Evolutionary conservation across 352 stramenopile species (phyloP).

Genomic region (Globisporangium acanthophoron): DNA sequence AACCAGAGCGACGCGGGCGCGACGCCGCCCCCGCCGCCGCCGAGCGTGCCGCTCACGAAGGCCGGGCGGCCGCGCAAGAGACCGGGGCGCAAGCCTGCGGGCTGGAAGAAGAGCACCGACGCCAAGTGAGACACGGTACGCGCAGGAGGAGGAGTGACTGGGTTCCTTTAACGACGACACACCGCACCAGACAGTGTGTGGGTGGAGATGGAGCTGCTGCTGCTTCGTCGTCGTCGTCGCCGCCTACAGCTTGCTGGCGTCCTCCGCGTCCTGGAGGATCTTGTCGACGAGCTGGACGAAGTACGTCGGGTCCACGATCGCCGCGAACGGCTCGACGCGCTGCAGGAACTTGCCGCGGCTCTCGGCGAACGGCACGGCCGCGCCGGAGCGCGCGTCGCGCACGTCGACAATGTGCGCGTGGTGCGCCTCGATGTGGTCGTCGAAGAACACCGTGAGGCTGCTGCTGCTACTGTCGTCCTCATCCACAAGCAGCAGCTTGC

Average conservation of each 20-base stretch:
- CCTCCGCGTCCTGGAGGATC: conserved; percentile 14
- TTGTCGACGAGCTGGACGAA: conserved; percentile 55
- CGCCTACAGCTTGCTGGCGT: conserved; percentile 2
- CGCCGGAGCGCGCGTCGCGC: conserved; percentile 42
- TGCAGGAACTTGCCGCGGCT: conserved; percentile 50
- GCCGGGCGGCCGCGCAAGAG: conserved; percentile 46
- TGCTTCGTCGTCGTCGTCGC: too few species aligned
- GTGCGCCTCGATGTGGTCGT: conserved; percentile 75
- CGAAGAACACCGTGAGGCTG: conserved; percentile 49
- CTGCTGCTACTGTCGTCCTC: conserved; percentile 15
- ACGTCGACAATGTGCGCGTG: conserved; percentile 80
- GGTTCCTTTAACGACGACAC: too few species aligned
- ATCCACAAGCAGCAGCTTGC: conserved; percentile 66
- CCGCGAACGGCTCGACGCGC: conserved; percentile 74
- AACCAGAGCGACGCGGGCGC: conserved; percentile 15
- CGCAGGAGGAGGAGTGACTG: too few species aligned
- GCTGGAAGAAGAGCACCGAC: conserved; percentile 10
- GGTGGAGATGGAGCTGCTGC: too few species aligned
- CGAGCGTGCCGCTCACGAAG: conserved; percentile 30
- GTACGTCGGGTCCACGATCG: conserved; percentile 73
- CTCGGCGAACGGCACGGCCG: conserved; percentile 46
- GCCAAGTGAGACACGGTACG: conserved; percentile 1
- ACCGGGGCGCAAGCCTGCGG: conserved; percentile 33
- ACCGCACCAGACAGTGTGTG: background rate
- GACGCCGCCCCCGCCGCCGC: background rate